Evolutionary conservation across 495 filamentous ascomycete genomes (phyloP).

Genomic region (Penicillium dipodomyicola): DNA sequence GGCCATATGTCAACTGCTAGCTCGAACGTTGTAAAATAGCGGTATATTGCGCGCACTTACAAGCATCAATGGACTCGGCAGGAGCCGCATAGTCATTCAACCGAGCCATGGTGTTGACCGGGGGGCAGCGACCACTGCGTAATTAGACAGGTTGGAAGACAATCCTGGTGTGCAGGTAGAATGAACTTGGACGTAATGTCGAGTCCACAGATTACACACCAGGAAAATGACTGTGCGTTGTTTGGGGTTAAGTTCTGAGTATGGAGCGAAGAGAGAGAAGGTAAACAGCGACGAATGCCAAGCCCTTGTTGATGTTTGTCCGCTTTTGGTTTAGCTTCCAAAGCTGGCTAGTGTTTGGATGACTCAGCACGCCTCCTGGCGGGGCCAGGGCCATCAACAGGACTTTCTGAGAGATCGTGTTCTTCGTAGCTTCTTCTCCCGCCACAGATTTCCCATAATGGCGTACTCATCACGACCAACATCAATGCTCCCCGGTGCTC

Average conservation of each 20-base stretch:
- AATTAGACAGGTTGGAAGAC: not conserved
- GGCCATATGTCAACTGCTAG: constrained; percentile 9
- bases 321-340: constrained; percentile 34
- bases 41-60: constrained; percentile 52
- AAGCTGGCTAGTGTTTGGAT: constrained; percentile 12
- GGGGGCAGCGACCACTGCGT: constrained; percentile 8
- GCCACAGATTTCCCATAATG: constrained; percentile 38
- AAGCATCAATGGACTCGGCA: constrained; percentile 71
- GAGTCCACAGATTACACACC: not conserved
- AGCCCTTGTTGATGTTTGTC: constrained; percentile 45
- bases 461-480: constrained; percentile 54
- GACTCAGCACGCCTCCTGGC: constrained; percentile 16
- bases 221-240: not conserved
- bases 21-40: not conserved
- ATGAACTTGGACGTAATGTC: not conserved
- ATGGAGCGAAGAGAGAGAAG: constrained; percentile 2
- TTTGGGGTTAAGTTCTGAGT: not conserved
- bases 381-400: too few relatives aligned
- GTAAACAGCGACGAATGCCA: constrained; percentile 23
- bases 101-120: constrained; percentile 66
- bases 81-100: constrained; percentile 76
- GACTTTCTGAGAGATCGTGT: not conserved
- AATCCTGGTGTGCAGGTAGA: constrained; percentile 1
- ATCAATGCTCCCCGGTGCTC: constrained; percentile 36
- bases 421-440: not conserved